Conservation (phyloP, 371 early-diverging fungal genomes). For the Lichtheimia hyalospora region DNA sequence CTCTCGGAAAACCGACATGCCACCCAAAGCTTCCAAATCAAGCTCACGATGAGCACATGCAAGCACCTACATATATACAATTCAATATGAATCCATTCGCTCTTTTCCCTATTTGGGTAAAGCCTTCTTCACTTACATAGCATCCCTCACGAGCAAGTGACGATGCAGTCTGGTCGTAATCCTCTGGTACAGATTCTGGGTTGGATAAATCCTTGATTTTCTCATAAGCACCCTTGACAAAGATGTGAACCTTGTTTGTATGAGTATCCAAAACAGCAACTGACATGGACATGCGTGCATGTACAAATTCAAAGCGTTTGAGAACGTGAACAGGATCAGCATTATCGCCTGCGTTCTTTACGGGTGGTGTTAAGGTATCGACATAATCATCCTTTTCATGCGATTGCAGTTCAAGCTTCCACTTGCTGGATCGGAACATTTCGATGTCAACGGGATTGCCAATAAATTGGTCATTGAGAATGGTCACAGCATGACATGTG, state of each 20-base stretch:
- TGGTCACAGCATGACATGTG: conserved; percentile 82
- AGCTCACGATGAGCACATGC: conserved; percentile 66
- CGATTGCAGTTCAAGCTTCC: conserved; percentile 20
- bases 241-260: conserved; percentile 65
- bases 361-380: conserved; percentile 44
- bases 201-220: conserved; percentile 62
- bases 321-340: conserved; percentile 51
- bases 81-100: conserved; percentile 14
- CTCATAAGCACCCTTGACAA: conserved; percentile 86
- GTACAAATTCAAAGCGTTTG: conserved; percentile 86
- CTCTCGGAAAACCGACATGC: conserved; percentile 37
- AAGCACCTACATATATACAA: conserved; percentile 34
- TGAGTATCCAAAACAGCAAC: conserved; percentile 65
- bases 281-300: conserved; percentile 83
- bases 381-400: conserved; percentile 33
- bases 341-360: conserved; percentile 10
- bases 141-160: conserved; percentile 72
- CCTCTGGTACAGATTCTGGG: conserved; percentile 57
- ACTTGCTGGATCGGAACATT: conserved; percentile 81
- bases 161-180: conserved; percentile 60
- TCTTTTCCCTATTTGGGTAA: neutral
- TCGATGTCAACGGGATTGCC: conserved; percentile 95
- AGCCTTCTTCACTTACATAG: conserved; percentile 31
- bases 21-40: conserved; percentile 34
- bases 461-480: conserved; percentile 67